Percentiles rank a stretch among this genome's conserved stretches.
Conservation (phyloP, 2,329 filamentous ascomycete genomes). For the Phaeosphaeriaceae sp. region DNA sequence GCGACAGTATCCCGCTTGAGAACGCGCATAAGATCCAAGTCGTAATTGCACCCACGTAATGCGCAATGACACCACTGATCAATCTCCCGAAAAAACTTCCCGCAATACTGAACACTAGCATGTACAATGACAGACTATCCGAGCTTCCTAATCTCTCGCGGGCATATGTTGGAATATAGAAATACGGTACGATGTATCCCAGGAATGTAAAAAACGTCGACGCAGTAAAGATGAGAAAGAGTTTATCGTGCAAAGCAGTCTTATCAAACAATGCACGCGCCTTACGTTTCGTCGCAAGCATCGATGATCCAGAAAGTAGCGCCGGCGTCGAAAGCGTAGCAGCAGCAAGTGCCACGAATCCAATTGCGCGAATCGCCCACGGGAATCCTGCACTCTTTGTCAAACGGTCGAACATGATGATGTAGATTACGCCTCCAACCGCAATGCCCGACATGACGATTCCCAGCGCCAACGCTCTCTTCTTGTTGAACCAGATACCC, state of each 20-base stretch:
- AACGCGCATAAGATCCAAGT: constrained; percentile 43
- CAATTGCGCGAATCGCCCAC: constrained; percentile 46
- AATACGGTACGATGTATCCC: constrained; percentile 48
- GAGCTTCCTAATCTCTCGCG: constrained; percentile 37
- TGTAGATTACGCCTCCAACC: constrained; percentile 47
- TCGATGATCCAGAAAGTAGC: constrained; percentile 39
- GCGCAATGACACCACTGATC: constrained; percentile 36
- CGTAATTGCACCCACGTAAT: constrained; percentile 41
- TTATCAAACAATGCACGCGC: constrained; percentile 43
- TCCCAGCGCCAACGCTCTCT: constrained; percentile 42
- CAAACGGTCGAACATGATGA: constrained; percentile 45
- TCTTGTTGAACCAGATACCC: constrained; percentile 45
- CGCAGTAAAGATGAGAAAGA: constrained; percentile 45
- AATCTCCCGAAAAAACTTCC: constrained; percentile 46
- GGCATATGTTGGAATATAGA: constrained; percentile 47
- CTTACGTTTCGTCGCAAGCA: constrained; percentile 36
- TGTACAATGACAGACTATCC: constrained; percentile 40
- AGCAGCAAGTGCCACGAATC: constrained; percentile 40
- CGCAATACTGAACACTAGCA: constrained; percentile 41
- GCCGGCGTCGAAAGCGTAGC: constrained; percentile 44
- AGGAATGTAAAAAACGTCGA: constrained; percentile 45
- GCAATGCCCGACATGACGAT: constrained; percentile 49
- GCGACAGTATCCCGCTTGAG: constrained; percentile 33
- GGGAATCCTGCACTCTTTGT: constrained; percentile 37
- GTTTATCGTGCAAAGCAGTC: constrained; percentile 39